phyloP scores from a whole-genome alignment of 306 rosid species.

The Cucumis melo region DNA sequence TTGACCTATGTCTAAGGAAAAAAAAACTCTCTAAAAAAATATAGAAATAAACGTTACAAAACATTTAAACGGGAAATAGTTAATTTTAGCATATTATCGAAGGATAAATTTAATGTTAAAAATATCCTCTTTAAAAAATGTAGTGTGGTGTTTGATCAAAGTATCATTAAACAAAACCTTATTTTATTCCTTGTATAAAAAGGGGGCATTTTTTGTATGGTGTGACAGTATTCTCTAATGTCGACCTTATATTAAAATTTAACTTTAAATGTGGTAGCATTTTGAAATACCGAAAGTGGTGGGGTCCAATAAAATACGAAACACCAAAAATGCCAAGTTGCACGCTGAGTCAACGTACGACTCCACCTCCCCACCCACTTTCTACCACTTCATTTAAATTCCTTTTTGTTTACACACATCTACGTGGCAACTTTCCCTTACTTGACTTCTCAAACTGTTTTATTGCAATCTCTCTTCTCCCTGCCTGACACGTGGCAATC shows the following conservation, averaged over 20 bases:
- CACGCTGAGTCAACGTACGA: conserved; percentile 1
- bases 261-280: not conserved
- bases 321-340: not conserved
- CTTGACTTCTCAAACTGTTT: not conserved
- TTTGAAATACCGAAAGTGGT: not conserved
- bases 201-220: too few species aligned
- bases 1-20: too few species aligned
- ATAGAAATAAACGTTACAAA: too few species aligned
- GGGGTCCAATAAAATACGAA: not conserved
- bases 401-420: not conserved
- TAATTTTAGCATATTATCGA: too few species aligned
- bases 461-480: not conserved
- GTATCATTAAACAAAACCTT: not conserved
- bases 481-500: not conserved
- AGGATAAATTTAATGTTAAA: too few species aligned
- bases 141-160: too few species aligned
- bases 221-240: not conserved
- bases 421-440: not conserved
- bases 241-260: not conserved
- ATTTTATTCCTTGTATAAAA: too few species aligned
- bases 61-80: too few species aligned
- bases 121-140: too few species aligned
- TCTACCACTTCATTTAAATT: not conserved
- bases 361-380: not conserved
- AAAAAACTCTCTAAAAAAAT: too few species aligned